Conservation (phyloP, 192 early-diverging fungal species). For the Backusella circina region DNA sequence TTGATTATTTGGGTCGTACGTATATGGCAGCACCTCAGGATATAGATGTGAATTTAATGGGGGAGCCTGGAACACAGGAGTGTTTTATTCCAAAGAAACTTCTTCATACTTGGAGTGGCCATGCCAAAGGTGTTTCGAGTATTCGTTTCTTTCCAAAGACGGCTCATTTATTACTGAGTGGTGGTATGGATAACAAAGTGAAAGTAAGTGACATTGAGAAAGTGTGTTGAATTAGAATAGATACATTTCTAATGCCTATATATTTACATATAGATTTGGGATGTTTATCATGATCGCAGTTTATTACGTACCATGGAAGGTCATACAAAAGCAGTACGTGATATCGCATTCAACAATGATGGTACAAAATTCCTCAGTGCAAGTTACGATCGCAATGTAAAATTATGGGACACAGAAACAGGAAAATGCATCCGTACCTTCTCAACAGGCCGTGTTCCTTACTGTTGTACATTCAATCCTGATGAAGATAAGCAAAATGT, state of each 20-base stretch:
- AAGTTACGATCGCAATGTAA: conserved; percentile 88
- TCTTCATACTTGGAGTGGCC: conserved; percentile 91
- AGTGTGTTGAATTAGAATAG: background rate
- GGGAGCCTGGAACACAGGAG: conserved; percentile 68
- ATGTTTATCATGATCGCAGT: conserved; percentile 88
- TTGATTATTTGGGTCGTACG: conserved; percentile 91
- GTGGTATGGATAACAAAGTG: conserved; percentile 91
- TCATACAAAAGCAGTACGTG: conserved; percentile 90
- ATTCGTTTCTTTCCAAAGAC: conserved; percentile 89
- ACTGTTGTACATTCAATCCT: conserved; percentile 91
- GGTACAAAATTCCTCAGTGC: conserved; percentile 83
- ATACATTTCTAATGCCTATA: background rate
- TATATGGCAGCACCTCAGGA: conserved; percentile 97
- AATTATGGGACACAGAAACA: conserved; percentile 99
- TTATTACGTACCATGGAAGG: conserved; percentile 86
- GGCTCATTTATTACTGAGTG: conserved; percentile 87
- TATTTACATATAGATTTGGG: conserved; percentile 69
- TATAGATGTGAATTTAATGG: conserved; percentile 70
- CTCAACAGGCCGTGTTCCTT: conserved; percentile 76
- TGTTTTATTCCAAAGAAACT: conserved; percentile 85
- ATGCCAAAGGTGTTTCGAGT: conserved; percentile 86
- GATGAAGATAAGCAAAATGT: conserved; percentile 81
- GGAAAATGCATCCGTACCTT: conserved; percentile 81
- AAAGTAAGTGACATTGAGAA: conserved; percentile 57
- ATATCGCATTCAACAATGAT: conserved; percentile 87